Evolutionary conservation across 2,329 filamentous ascomycete species (phyloP).

Genomic region (Colletotrichum cordylinicola): DNA sequence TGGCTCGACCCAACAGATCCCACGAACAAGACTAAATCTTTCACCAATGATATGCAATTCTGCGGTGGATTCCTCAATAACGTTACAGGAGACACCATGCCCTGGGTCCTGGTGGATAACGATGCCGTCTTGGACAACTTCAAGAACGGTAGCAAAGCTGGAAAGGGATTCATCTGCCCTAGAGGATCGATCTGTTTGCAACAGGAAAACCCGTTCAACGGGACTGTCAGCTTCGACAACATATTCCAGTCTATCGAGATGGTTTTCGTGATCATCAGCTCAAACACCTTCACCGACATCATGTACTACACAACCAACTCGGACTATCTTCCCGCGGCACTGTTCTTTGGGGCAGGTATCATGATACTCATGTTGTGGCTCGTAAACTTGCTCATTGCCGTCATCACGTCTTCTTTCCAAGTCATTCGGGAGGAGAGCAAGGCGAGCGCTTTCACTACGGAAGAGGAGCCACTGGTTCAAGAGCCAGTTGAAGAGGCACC

Average conservation of each 20-base stretch:
- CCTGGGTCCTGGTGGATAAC: slow-evolving; percentile 65
- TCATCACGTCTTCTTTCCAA: slow-evolving; percentile 98
- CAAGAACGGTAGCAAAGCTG: slow-evolving; percentile 51
- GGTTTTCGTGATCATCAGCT: slow-evolving; percentile 98
- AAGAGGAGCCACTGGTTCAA: slow-evolving; percentile 56
- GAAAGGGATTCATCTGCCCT: slow-evolving; percentile 91
- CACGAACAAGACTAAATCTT: slow-evolving; percentile 60
- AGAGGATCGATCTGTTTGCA: slow-evolving; percentile 83
- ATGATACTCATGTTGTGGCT: slow-evolving; percentile 97
- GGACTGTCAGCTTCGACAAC: slow-evolving; percentile 93
- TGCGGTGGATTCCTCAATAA: slow-evolving; percentile 83
- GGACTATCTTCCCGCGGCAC: slow-evolving; percentile 84
- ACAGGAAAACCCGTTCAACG: slow-evolving; percentile 78
- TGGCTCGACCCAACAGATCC: slow-evolving; percentile 73
- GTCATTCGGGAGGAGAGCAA: slow-evolving; percentile 97
- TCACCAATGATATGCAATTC: slow-evolving; percentile 72
- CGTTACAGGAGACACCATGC: slow-evolving; percentile 57
- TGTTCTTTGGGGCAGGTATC: slow-evolving; percentile 78
- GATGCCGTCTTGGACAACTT: slow-evolving; percentile 48
- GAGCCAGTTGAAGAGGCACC: slow-evolving; percentile 26
- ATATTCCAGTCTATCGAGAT: slow-evolving; percentile 90
- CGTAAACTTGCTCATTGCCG: slow-evolving; percentile 91
- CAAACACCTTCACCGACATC: slow-evolving; percentile 93
- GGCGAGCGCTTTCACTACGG: slow-evolving; percentile 87
- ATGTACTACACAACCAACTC: slow-evolving; percentile 94